Conservation (phyloP, 306 rosid species). For the Malus asiatica region DNA sequence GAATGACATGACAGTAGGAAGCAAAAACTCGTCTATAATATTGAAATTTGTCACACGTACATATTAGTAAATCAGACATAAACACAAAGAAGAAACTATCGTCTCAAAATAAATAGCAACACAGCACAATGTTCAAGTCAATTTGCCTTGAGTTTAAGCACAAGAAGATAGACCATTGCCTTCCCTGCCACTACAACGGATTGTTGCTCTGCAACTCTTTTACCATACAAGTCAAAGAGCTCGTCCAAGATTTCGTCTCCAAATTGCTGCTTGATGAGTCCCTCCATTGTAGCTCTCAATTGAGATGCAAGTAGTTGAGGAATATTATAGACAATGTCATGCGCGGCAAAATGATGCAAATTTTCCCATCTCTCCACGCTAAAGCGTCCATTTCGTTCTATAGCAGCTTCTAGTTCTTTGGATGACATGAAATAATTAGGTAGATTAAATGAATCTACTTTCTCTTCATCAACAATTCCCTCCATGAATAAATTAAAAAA, state of each 20-base stretch:
- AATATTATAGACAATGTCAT: background rate
- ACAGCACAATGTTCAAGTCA: background rate
- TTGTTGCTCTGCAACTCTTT: background rate
- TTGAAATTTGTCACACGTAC: background rate
- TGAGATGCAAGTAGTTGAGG: background rate
- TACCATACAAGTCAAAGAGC: background rate
- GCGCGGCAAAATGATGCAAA: background rate
- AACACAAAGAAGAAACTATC: background rate
- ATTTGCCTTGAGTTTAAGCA: background rate
- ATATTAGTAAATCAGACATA: background rate
- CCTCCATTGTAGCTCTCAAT: background rate
- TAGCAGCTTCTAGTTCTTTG: background rate
- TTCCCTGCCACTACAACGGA: background rate
- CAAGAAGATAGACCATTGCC: background rate
- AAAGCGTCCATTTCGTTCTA: background rate
- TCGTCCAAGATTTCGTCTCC: constrained; percentile 3
- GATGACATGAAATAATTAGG: background rate
- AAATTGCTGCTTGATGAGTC: constrained; percentile 1
- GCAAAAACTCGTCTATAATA: background rate
- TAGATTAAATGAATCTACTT: constrained; percentile 6
- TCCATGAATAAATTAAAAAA: background rate
- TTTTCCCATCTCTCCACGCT: background rate
- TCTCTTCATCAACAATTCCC: constrained; percentile 12
- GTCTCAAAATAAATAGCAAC: background rate
- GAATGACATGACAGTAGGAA: background rate